These are phyloP conservation scores for Sphaerostilbella broomeana DNA, from an alignment of 2,329 filamentous ascomycete genomes.

Conservation along the genomic window DNA sequence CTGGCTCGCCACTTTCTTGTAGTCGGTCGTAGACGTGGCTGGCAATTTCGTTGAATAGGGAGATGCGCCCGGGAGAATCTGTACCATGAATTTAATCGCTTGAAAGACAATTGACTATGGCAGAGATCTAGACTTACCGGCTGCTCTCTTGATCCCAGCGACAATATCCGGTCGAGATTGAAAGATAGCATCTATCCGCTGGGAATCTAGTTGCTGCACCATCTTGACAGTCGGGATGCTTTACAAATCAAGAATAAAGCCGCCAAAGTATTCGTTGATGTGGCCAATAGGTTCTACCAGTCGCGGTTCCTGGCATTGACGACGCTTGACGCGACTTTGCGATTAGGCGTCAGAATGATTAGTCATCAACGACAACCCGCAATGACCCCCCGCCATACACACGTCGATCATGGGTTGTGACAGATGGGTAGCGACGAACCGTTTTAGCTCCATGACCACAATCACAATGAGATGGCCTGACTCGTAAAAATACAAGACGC, in stretches of 20 bases:
- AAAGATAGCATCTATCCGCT: slow-evolving; percentile 47
- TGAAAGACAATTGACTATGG: too few relatives aligned
- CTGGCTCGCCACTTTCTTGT: slow-evolving; percentile 36
- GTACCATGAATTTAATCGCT: neutral
- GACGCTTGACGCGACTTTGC: slow-evolving; percentile 8
- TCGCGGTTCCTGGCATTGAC: slow-evolving; percentile 2
- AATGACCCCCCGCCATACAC: slow-evolving; percentile 7
- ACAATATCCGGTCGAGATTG: slow-evolving; percentile 51
- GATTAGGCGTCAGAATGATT: slow-evolving; percentile 8
- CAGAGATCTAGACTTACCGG: slow-evolving; percentile 45
- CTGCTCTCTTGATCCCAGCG: slow-evolving; percentile 44
- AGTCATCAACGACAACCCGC: slow-evolving; percentile 3
- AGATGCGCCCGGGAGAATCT: slow-evolving; percentile 45
- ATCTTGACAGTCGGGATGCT: too few relatives aligned
- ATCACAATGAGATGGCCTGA: neutral
- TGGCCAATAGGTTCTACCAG: neutral
- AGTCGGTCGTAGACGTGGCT: slow-evolving; percentile 43
- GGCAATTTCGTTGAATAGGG: slow-evolving; percentile 52
- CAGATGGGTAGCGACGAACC: too few relatives aligned
- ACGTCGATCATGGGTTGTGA: too few relatives aligned
- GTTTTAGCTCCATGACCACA: too few relatives aligned
- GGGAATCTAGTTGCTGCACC: slow-evolving; percentile 40
- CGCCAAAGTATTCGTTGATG: too few relatives aligned
- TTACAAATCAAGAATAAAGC: too few relatives aligned
- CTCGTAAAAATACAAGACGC: too few relatives aligned